phyloP scores from a whole-genome alignment of 106 monocot genomes.

The Dendrobium nobile region DNA sequence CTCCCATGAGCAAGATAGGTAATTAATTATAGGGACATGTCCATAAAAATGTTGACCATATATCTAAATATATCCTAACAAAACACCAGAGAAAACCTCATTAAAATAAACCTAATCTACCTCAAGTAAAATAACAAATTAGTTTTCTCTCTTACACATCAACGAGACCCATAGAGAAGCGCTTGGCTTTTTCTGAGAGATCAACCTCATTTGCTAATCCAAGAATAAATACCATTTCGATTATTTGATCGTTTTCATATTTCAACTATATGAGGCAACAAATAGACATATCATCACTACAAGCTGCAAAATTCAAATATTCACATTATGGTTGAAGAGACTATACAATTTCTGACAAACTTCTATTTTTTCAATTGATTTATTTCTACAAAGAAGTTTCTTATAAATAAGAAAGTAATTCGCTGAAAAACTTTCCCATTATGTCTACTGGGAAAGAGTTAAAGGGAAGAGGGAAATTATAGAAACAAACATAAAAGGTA shows the following conservation, averaged over 20 bases:
- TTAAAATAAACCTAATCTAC: too few species aligned
- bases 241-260: not conserved
- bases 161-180: too few species aligned
- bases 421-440: not conserved
- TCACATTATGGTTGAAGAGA: not conserved
- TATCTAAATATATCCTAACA: too few species aligned
- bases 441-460: not conserved
- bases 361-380: not conserved
- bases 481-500: not conserved
- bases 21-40: too few species aligned
- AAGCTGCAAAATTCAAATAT: not conserved
- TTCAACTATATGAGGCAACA: not conserved
- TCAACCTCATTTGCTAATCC: not conserved
- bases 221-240: not conserved
- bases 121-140: too few species aligned
- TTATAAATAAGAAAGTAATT: not conserved
- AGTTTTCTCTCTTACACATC: too few species aligned
- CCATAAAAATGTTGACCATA: too few species aligned
- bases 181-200: too few species aligned
- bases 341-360: not conserved
- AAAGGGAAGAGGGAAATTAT: not conserved
- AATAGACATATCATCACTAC: not conserved
- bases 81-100: too few species aligned
- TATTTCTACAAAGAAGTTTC: not conserved
- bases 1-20: too few species aligned